These are phyloP conservation scores for Xylariaceae sp. DNA, from an alignment of 2,329 filamentous ascomycete genomes.

Conservation along the genomic window DNA sequence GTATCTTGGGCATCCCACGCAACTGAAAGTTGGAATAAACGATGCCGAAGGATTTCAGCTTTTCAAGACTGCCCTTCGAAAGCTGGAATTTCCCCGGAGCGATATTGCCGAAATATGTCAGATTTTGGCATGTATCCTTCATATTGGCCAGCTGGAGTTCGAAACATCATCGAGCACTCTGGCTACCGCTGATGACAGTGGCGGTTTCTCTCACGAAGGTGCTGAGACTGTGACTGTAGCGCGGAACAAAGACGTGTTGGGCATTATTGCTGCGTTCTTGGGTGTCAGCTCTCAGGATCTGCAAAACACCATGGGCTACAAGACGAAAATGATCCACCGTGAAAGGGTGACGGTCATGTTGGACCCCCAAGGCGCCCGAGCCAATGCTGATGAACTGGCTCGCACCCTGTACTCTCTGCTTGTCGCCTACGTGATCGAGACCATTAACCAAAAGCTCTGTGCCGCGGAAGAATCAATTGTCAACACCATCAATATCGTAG, in stretches of 20 bases:
- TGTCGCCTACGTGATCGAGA: slow-evolving; percentile 90
- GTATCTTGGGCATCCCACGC: slow-evolving; percentile 92
- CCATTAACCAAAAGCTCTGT: slow-evolving; percentile 84
- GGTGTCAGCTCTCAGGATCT: slow-evolving; percentile 78
- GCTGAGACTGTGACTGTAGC: slow-evolving; percentile 80
- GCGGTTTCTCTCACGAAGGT: slow-evolving; percentile 93
- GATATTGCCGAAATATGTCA: slow-evolving; percentile 98
- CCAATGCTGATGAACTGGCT: slow-evolving; percentile 90
- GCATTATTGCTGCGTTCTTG: slow-evolving; percentile 87
- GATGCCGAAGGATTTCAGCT: slow-evolving; percentile 93
- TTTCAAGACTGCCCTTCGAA: slow-evolving; percentile 92
- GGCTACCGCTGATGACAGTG: slow-evolving; percentile 81
- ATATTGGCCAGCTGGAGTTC: slow-evolving; percentile 96
- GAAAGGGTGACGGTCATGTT: slow-evolving; percentile 99
- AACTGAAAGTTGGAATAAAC: slow-evolving; percentile 95
- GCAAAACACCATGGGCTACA: slow-evolving; percentile 86
- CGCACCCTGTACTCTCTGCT: slow-evolving; percentile 90
- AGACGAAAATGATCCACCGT: slow-evolving; percentile 92
- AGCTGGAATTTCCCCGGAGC: slow-evolving; percentile 86
- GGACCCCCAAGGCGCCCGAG: slow-evolving; percentile 82
- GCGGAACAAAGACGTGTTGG: slow-evolving; percentile 87
- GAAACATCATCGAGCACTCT: slow-evolving; percentile 76
- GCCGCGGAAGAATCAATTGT: slow-evolving; percentile 81
- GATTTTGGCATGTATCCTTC: slow-evolving; percentile 87
- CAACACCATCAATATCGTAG: slow-evolving; percentile 92